Percentiles rank a stretch among this genome's conserved stretches.
These are phyloP conservation scores for Salix caprea DNA, from an alignment of 345 rosid species.

Conservation along the genomic window DNA sequence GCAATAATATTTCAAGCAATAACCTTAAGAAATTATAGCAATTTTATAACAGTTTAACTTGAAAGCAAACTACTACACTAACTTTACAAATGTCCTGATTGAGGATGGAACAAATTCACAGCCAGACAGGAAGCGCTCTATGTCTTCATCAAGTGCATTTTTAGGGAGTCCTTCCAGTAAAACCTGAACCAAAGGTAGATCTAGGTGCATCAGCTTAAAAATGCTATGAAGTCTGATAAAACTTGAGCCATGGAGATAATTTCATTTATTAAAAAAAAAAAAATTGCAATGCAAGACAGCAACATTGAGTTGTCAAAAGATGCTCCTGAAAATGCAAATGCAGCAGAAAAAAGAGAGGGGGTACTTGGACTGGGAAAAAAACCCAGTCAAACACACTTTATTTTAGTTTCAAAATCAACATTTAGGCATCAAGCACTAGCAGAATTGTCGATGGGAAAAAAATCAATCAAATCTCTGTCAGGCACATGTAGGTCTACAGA, in stretches of 20 bases:
- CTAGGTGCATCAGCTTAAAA: background rate
- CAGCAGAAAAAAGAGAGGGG: background rate
- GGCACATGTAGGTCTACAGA: background rate
- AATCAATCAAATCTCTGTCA: too few relatives aligned
- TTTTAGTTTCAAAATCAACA: too few relatives aligned
- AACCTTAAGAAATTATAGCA: background rate
- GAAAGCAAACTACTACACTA: slow-evolving; percentile 9
- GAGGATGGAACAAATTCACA: slow-evolving; percentile 55
- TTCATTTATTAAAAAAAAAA: background rate
- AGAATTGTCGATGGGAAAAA: background rate
- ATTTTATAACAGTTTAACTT: background rate
- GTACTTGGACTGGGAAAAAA: background rate
- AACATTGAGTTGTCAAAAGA: background rate
- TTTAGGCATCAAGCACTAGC: background rate
- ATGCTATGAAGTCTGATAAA: background rate
- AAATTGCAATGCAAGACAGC: background rate
- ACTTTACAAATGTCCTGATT: slow-evolving; percentile 38
- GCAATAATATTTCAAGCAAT: slow-evolving; percentile 11
- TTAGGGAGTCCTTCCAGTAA: slow-evolving; percentile 57
- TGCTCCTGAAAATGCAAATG: background rate
- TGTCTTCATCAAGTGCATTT: slow-evolving; percentile 45
- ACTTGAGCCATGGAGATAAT: background rate
- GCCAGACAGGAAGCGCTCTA: slow-evolving; percentile 70
- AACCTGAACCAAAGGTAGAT: slow-evolving; percentile 35
- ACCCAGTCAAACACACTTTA: background rate